phyloP scores from a whole-genome alignment of 768 basidiomycete genomes.

The Omphalotus guepiniiformis region DNA sequence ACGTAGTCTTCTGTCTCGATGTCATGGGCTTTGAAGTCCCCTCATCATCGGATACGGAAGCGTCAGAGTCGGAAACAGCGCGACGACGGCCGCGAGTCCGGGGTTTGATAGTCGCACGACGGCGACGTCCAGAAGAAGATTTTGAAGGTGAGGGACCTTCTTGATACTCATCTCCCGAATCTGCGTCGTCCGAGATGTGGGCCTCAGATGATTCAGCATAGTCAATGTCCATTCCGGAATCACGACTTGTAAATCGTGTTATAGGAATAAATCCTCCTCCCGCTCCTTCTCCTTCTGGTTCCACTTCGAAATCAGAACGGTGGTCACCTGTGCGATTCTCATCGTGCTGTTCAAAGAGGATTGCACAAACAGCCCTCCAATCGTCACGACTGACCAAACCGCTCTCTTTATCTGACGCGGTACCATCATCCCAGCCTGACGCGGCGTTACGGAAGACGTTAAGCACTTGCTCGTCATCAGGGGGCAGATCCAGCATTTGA shows the following conservation, averaged over 20 bases:
- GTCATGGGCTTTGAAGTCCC: slow-evolving; percentile 27
- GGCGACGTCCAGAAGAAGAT: neutral
- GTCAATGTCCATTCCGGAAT: slow-evolving; percentile 21
- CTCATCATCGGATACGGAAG: neutral
- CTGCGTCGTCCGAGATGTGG: slow-evolving; percentile 10
- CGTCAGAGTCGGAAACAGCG: neutral
- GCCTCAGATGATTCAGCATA: slow-evolving; percentile 15
- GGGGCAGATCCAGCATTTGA: slow-evolving; percentile 55
- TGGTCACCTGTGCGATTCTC: slow-evolving; percentile 20
- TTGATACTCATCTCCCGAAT: slow-evolving; percentile 26
- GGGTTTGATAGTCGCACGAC: slow-evolving; percentile 1
- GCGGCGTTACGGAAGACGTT: slow-evolving; percentile 73
- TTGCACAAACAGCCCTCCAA: slow-evolving; percentile 79
- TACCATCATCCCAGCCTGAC: slow-evolving; percentile 50
- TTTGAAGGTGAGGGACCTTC: slow-evolving; percentile 13
- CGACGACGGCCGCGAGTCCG: neutral
- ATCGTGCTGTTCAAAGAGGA: slow-evolving; percentile 51
- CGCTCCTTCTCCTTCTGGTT: neutral
- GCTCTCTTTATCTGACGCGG: slow-evolving; percentile 19
- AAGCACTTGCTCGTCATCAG: slow-evolving; percentile 72
- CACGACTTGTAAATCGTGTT: no score
- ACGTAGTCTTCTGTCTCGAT: slow-evolving; percentile 47
- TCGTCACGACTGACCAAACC: slow-evolving; percentile 55
- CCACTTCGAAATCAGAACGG: no score
- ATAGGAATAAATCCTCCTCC: neutral